phyloP scores from a whole-genome alignment of 2,329 filamentous ascomycete genomes.

The Xylariaceae sp. region DNA sequence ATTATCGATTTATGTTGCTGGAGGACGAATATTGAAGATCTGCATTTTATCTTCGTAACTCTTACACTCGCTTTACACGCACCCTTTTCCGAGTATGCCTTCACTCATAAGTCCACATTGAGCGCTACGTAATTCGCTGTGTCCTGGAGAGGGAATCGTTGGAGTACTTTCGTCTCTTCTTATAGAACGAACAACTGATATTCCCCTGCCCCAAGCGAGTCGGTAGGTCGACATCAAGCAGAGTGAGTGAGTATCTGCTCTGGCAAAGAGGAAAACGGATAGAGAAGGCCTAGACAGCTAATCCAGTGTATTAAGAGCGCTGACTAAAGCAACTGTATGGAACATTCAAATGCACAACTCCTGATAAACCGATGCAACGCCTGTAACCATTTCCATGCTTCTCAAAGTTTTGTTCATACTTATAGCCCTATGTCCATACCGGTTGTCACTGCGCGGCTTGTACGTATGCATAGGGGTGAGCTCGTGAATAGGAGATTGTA shows the following conservation, averaged over 20 bases:
- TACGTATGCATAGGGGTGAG: slow-evolving; percentile 2
- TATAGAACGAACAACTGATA: too few species aligned
- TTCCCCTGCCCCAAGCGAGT: too few species aligned
- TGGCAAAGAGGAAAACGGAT: neutral
- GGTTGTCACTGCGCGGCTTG: neutral
- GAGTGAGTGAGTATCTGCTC: neutral
- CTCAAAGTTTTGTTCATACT: neutral
- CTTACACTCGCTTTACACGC: too few species aligned
- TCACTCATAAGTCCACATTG: too few species aligned
- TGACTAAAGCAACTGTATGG: neutral
- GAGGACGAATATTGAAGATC: too few species aligned
- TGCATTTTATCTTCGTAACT: too few species aligned
- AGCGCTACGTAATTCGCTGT: too few species aligned
- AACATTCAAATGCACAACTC: slow-evolving; percentile 3
- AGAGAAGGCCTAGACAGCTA: neutral
- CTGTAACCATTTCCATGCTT: slow-evolving; percentile 3
- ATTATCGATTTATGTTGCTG: too few species aligned
- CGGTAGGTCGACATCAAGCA: too few species aligned
- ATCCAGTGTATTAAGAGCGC: neutral
- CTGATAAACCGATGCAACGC: slow-evolving; percentile 12
- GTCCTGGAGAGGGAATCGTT: too few species aligned
- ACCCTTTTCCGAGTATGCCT: too few species aligned
- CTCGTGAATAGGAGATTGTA: neutral
- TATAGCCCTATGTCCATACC: neutral
- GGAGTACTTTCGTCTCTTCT: too few species aligned